Percentiles rank a stretch among this genome's conserved stretches.
These are phyloP conservation scores for Coemansia sp. DNA, from an alignment of 192 early-diverging fungal genomes.

Conservation along the genomic window DNA sequence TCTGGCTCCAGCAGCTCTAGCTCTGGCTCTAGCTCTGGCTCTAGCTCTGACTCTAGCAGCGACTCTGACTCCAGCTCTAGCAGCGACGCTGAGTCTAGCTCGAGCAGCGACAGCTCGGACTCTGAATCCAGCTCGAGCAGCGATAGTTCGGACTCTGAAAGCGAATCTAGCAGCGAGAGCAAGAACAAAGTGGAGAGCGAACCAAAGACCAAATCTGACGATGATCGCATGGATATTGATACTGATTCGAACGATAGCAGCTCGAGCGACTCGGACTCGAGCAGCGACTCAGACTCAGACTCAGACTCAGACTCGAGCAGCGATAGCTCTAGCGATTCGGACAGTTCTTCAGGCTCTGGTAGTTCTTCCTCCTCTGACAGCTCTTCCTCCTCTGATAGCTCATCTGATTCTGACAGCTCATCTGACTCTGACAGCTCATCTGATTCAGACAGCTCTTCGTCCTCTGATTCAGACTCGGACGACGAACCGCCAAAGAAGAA, in stretches of 20 bases:
- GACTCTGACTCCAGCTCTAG: neutral
- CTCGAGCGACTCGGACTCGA: conserved; percentile 9
- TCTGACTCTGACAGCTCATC: conserved; percentile 5
- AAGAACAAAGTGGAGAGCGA: neutral
- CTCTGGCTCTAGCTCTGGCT: neutral
- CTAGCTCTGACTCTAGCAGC: neutral
- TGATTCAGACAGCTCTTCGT: conserved; percentile 2
- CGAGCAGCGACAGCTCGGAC: conserved; percentile 8
- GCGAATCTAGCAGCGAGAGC: neutral
- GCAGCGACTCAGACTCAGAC: conserved; percentile 1
- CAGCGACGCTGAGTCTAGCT: conserved; percentile 8
- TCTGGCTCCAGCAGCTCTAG: neutral
- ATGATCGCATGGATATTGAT: conserved; percentile 6
- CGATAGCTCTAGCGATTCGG: conserved; percentile 4
- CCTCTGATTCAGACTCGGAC: conserved; percentile 15
- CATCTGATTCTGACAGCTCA: conserved; percentile 1
- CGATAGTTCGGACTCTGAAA: conserved; percentile 7
- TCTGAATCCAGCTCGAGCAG: conserved; percentile 8
- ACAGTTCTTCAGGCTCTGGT: neutral
- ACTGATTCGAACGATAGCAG: conserved; percentile 10
- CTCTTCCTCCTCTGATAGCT: neutral
- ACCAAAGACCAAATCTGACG: neutral
- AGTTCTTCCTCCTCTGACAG: neutral
- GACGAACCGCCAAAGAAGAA: conserved; percentile 34
- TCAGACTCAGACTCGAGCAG: conserved; percentile 11